Conservation (phyloP, 2,329 filamentous ascomycete genomes). For the Purpureocillium lavendulum region DNA sequence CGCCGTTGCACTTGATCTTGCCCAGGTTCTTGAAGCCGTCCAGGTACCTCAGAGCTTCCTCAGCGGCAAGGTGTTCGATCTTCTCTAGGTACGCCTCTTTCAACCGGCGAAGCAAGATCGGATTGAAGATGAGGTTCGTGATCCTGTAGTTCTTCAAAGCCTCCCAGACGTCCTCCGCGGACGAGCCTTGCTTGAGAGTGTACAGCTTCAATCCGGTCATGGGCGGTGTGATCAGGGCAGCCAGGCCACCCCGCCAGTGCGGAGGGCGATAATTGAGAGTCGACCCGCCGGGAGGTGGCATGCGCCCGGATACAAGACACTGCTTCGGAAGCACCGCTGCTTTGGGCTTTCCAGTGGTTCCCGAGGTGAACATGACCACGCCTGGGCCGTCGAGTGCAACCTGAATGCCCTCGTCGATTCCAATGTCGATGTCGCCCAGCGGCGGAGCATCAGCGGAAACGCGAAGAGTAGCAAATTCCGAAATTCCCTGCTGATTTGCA, state of each 20-base stretch:
- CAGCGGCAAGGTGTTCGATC: not conserved
- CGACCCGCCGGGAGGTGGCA: conserved; percentile 2
- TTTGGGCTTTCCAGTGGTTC: conserved; percentile 69
- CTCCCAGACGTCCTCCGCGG: conserved; percentile 6
- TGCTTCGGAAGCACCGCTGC: conserved; percentile 53
- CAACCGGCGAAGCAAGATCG: conserved; percentile 8
- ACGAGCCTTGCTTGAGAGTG: conserved; percentile 6
- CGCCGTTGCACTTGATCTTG: conserved; percentile 2
- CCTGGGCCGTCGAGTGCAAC: conserved; percentile 9
- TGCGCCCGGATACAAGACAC: conserved; percentile 1
- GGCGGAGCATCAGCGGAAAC: conserved; percentile 8
- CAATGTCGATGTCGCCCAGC: conserved; percentile 1
- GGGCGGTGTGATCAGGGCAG: conserved; percentile 6
- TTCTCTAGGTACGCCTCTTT: conserved; percentile 6
- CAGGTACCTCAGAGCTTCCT: conserved; percentile 5
- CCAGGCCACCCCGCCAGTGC: conserved; percentile 11
- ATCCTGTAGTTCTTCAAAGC: conserved; percentile 6
- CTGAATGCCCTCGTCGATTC: conserved; percentile 4
- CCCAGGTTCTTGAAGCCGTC: conserved; percentile 4
- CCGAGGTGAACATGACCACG: conserved; percentile 45
- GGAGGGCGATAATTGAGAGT: conserved; percentile 9
- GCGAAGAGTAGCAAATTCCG: not conserved
- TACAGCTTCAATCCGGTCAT: conserved; percentile 9
- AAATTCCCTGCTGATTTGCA: too few species aligned
- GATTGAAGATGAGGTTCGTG: conserved; percentile 7